phyloP scores from a whole-genome alignment of 1,284 basidiomycete species.

The Boletus calvinii region DNA sequence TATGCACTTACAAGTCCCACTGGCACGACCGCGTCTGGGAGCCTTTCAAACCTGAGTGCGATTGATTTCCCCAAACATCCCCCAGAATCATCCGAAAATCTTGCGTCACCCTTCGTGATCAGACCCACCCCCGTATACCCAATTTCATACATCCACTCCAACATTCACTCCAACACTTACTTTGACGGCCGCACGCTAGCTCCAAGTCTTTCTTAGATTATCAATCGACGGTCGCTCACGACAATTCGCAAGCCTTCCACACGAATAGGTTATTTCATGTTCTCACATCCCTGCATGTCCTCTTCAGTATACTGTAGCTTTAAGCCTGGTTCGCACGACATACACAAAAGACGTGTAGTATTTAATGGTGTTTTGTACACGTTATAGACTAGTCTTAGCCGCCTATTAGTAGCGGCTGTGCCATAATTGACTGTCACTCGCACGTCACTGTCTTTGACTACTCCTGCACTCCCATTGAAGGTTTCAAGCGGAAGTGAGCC shows the following conservation, averaged over 20 bases:
- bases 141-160: conserved; percentile 24
- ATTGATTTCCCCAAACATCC: background rate
- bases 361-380: conserved; percentile 13
- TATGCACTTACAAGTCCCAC: conserved; percentile 3
- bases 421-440: background rate
- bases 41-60: background rate
- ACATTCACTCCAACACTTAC: conserved; percentile 5
- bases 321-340: conserved; percentile 1
- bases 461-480: background rate
- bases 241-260: background rate
- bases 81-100: conserved; percentile 12
- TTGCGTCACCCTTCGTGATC: conserved; percentile 23
- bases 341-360: conserved; percentile 4
- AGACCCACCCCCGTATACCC: conserved; percentile 33
- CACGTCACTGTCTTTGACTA: background rate
- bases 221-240: background rate
- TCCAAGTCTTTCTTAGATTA: conserved; percentile 8
- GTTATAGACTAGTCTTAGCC: conserved; percentile 4
- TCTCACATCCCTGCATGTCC: conserved; percentile 9
- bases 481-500: background rate
- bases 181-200: conserved; percentile 3
- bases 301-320: conserved; percentile 20
- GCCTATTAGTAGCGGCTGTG: no score
- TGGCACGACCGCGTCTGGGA: background rate
- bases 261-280: conserved; percentile 14